These are phyloP conservation scores for Leptomonas seymouri DNA, from an alignment of 208 protist genomes.

Conservation along the genomic window DNA sequence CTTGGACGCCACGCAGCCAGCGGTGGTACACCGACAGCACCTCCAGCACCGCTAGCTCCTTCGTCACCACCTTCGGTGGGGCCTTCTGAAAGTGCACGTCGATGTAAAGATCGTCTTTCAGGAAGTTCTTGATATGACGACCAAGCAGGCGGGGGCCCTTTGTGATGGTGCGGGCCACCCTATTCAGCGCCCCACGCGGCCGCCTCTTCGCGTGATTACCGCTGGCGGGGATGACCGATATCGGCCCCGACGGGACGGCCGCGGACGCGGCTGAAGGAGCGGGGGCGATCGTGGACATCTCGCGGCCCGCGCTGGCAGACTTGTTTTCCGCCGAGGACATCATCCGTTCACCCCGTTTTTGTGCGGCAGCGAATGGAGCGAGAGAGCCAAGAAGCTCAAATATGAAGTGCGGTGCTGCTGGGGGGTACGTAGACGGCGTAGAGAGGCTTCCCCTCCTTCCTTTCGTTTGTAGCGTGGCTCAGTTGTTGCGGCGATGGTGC, in stretches of 20 bases:
- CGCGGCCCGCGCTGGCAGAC: background rate
- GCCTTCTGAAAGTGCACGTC: conserved; percentile 54
- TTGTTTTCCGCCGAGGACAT: conserved; percentile 3
- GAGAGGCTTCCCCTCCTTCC: too few species aligned
- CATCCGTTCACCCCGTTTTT: background rate
- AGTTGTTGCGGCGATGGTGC: too few species aligned
- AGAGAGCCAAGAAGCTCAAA: too few species aligned
- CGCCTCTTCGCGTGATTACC: conserved; percentile 26
- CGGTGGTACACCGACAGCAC: conserved; percentile 66
- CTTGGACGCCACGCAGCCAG: conserved; percentile 74
- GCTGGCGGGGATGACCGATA: conserved; percentile 12
- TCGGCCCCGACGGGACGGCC: background rate
- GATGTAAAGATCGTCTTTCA: conserved; percentile 70
- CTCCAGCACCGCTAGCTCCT: conserved; percentile 58
- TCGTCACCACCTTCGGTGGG: conserved; percentile 45
- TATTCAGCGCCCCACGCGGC: conserved; percentile 19
- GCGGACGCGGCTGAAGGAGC: background rate
- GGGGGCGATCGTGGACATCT: conserved; percentile 3
- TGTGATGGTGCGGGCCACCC: conserved; percentile 43
- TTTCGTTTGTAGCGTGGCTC: too few species aligned
- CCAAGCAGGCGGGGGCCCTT: conserved; percentile 63
- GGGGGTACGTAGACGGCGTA: too few species aligned
- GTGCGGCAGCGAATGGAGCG: too few species aligned
- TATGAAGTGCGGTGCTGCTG: too few species aligned
- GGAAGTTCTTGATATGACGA: conserved; percentile 66